A percentile compares a stretch with the other conserved stretches of the same genome.
Conservation (phyloP, 2,329 filamentous ascomycete species). For the Pyrenophora graminea region DNA sequence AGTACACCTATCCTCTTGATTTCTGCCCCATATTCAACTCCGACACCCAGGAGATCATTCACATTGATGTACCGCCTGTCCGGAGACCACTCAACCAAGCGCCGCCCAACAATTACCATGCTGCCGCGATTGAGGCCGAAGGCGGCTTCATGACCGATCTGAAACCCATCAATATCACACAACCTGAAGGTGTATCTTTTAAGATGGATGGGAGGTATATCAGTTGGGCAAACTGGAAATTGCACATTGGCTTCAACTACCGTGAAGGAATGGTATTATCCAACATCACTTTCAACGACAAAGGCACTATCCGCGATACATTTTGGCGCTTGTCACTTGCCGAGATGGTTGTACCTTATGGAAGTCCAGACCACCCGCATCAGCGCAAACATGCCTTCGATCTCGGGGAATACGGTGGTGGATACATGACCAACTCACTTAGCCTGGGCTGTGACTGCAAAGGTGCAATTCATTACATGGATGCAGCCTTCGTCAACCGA, state of each 20-base stretch:
- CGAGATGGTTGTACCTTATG: constrained; percentile 93
- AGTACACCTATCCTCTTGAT: constrained; percentile 89
- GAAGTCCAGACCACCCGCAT: constrained; percentile 78
- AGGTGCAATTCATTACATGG: constrained; percentile 87
- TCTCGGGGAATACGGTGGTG: constrained; percentile 78
- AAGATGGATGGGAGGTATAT: constrained; percentile 72
- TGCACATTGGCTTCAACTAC: constrained; percentile 95
- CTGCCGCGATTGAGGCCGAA: constrained; percentile 69
- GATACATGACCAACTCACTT: constrained; percentile 82
- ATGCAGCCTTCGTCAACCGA: constrained; percentile 80
- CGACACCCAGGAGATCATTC: constrained; percentile 75
- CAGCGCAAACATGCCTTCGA: constrained; percentile 83
- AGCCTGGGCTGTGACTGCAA: constrained; percentile 84
- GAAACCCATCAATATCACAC: constrained; percentile 86
- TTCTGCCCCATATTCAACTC: constrained; percentile 92
- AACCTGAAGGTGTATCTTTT: constrained; percentile 89
- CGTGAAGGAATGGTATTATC: constrained; percentile 87
- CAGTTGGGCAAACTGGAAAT: constrained; percentile 90
- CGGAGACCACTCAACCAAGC: constrained; percentile 75
- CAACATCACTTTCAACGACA: constrained; percentile 88
- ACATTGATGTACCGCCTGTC: constrained; percentile 80
- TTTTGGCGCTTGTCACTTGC: constrained; percentile 89
- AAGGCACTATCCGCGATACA: constrained; percentile 72
- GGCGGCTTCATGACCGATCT: constrained; percentile 78
- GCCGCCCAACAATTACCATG: constrained; percentile 78